Conservation (phyloP, 805 yeast species). For the Lipomyces orientalis region DNA sequence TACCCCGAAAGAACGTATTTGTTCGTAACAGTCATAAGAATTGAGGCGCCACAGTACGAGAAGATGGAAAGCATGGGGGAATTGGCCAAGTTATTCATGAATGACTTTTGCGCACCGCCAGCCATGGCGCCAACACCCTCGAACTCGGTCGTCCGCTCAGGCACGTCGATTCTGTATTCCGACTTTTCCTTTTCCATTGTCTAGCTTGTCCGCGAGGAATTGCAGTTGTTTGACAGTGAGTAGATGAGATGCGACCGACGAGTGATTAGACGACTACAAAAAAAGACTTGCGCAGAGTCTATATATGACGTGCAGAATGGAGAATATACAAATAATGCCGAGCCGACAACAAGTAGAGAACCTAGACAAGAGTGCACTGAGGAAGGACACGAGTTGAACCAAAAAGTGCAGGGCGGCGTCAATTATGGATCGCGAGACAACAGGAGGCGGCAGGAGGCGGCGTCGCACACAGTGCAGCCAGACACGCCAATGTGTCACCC, state of each 20-base stretch:
- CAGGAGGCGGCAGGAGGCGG: neutral
- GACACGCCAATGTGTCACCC: neutral
- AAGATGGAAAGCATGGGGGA: constrained; percentile 37
- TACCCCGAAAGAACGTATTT: constrained; percentile 88
- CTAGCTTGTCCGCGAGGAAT: neutral
- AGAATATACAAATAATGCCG: neutral
- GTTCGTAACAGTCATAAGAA: constrained; percentile 96
- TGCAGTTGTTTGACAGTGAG: no score
- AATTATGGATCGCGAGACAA: no score
- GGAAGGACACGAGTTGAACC: neutral
- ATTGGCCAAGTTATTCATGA: constrained; percentile 24
- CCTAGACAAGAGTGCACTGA: neutral
- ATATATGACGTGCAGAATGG: neutral
- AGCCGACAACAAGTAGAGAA: neutral
- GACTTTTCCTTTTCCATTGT: constrained; percentile 36
- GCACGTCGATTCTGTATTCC: constrained; percentile 30
- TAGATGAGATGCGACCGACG: neutral
- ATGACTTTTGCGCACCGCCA: constrained; percentile 14
- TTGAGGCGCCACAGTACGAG: constrained; percentile 86
- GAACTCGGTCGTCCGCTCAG: constrained; percentile 28
- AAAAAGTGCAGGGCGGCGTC: no score
- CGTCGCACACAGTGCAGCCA: neutral
- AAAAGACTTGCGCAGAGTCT: neutral
- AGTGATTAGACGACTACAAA: neutral
- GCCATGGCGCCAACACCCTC: constrained; percentile 20